Percentiles rank a stretch among this genome's conserved stretches.
Evolutionary conservation across 805 yeast species (phyloP).

Genomic region (Cyberlindnera americana): DNA sequence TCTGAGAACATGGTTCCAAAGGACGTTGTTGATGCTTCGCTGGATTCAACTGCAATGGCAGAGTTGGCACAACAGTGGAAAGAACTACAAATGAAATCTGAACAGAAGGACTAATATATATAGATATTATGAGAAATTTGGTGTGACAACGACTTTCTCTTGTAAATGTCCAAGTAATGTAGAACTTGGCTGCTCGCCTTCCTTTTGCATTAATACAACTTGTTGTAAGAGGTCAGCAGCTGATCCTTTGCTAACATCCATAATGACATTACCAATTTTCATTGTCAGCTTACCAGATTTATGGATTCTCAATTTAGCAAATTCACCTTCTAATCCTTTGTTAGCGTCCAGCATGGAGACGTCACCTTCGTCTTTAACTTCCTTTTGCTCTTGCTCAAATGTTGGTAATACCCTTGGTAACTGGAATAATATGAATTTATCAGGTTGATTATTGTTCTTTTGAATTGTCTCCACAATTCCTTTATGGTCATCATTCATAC

Average conservation of each 20-base stretch:
- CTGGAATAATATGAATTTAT: constrained; percentile 36
- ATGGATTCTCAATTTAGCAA: constrained; percentile 75
- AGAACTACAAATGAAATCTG: constrained; percentile 32
- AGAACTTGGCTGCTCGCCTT: constrained; percentile 34
- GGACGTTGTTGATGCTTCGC: constrained; percentile 83
- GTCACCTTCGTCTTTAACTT: constrained; percentile 13
- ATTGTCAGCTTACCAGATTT: constrained; percentile 80
- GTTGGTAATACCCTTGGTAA: constrained; percentile 36
- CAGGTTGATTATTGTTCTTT: constrained; percentile 30
- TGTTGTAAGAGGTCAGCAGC: constrained; percentile 71
- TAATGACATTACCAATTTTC: constrained; percentile 62
- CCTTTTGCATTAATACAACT: constrained; percentile 47
- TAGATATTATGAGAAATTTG: constrained; percentile 33
- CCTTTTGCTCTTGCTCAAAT: constrained; percentile 23
- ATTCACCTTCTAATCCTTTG: constrained; percentile 44
- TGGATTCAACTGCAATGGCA: constrained; percentile 64
- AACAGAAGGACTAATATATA: constrained; percentile 10
- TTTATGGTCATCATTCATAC: constrained; percentile 37
- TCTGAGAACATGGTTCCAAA: constrained; percentile 89
- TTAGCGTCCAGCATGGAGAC: constrained; percentile 6
- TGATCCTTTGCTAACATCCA: constrained; percentile 72
- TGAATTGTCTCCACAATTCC: constrained; percentile 30
- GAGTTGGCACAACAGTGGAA: constrained; percentile 65
- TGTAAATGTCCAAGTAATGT: constrained; percentile 51
- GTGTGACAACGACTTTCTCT: constrained; percentile 57